These are phyloP conservation scores for Pugionium cornutum DNA, from an alignment of 345 rosid genomes.

Conservation along the genomic window DNA sequence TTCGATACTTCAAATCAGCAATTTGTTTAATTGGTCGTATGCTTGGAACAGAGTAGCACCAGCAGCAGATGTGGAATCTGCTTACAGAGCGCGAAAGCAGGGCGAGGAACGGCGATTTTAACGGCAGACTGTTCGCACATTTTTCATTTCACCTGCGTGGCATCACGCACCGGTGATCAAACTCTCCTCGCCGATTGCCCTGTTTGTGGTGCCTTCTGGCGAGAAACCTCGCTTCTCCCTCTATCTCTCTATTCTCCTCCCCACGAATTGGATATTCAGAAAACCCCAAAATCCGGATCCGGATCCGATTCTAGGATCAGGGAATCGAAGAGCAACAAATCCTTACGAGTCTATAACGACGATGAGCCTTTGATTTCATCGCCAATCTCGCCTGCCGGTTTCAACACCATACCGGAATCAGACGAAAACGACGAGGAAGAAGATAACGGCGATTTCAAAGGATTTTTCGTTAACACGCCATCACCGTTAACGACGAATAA, in stretches of 20 bases:
- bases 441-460: slow-evolving; percentile 50
- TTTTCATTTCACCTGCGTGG: slow-evolving; percentile 78
- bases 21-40: neutral
- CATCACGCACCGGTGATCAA: slow-evolving; percentile 49
- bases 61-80: slow-evolving; percentile 71
- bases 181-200: slow-evolving; percentile 59
- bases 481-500: slow-evolving; percentile 31
- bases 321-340: slow-evolving; percentile 36
- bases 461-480: slow-evolving; percentile 51
- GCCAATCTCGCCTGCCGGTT: slow-evolving; percentile 52
- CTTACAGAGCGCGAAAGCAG: slow-evolving; percentile 59
- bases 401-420: slow-evolving; percentile 79
- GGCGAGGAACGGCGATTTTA: slow-evolving; percentile 78
- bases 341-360: slow-evolving; percentile 68
- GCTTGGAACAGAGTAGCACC: slow-evolving; percentile 37
- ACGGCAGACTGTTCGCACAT: slow-evolving; percentile 85
- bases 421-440: slow-evolving; percentile 62
- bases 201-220: slow-evolving; percentile 69
- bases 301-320: slow-evolving; percentile 33
- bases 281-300: slow-evolving; percentile 30
- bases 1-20: neutral
- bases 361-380: slow-evolving; percentile 75
- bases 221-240: slow-evolving; percentile 50
- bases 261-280: slow-evolving; percentile 16
- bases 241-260: slow-evolving; percentile 35